Percentiles rank a stretch among this genome's conserved stretches.
phyloP scores from a whole-genome alignment of 805 yeast species.

The Pichia paraexigua region DNA sequence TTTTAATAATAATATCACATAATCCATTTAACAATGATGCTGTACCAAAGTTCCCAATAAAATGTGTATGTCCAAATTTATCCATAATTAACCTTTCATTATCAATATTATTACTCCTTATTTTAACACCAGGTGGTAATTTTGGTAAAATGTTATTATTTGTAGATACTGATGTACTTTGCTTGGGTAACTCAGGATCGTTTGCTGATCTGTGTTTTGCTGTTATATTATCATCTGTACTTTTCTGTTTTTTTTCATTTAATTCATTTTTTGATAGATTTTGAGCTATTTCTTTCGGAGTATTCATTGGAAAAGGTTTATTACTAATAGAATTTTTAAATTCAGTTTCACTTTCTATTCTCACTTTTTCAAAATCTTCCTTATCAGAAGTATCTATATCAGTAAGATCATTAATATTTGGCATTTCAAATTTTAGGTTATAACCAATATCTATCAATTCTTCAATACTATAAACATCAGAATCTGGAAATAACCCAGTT shows the following conservation, averaged over 20 bases:
- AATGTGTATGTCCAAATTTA: slow-evolving; percentile 39
- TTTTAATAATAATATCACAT: slow-evolving; percentile 35
- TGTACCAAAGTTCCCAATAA: slow-evolving; percentile 40
- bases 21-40: slow-evolving; percentile 36
- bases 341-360: not conserved
- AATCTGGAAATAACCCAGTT: slow-evolving; percentile 36
- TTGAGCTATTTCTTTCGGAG: not conserved
- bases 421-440: slow-evolving; percentile 30
- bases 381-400: slow-evolving; percentile 2
- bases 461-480: slow-evolving; percentile 36
- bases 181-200: not conserved
- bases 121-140: slow-evolving; percentile 17
- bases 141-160: slow-evolving; percentile 3
- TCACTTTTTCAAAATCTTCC: slow-evolving; percentile 4
- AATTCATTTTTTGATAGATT: not conserved
- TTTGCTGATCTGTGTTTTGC: not conserved
- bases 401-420: slow-evolving; percentile 19
- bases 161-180: not conserved
- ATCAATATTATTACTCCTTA: slow-evolving; percentile 18
- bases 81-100: slow-evolving; percentile 35
- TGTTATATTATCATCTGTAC: not conserved
- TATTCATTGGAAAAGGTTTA: not conserved
- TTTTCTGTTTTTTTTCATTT: not conserved
- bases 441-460: slow-evolving; percentile 33
- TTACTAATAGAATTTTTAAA: not conserved